Evolutionary conservation across 2,329 filamentous ascomycete genomes (phyloP).

Genomic region (Diaporthe capsici): DNA sequence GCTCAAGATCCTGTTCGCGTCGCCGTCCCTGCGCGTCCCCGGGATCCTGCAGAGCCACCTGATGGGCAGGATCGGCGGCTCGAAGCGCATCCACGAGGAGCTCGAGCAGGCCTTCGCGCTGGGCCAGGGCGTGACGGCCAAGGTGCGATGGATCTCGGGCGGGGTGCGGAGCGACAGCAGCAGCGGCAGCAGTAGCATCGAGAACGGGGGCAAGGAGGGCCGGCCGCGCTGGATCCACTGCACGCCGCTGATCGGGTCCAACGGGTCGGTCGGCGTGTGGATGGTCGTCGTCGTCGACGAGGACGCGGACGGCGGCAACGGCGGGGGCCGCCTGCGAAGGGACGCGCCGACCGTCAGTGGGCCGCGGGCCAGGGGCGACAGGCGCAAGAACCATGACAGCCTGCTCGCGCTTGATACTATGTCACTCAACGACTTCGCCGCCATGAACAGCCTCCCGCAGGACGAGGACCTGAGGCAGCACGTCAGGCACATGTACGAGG

Average conservation of each 20-base stretch:
- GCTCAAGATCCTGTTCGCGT: conserved; percentile 78
- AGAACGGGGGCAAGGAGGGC: conserved; percentile 58
- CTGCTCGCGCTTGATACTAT: conserved; percentile 24
- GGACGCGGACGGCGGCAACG: conserved; percentile 52
- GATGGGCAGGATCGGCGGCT: conserved; percentile 67
- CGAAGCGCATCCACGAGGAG: conserved; percentile 61
- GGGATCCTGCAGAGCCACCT: conserved; percentile 76
- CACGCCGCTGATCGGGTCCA: conserved; percentile 77
- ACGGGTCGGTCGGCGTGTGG: conserved; percentile 81
- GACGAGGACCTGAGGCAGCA: conserved; percentile 36
- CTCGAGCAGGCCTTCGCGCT: conserved; percentile 73
- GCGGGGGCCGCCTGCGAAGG: not conserved
- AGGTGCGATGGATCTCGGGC: conserved; percentile 76
- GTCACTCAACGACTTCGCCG: conserved; percentile 32
- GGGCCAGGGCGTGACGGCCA: conserved; percentile 80
- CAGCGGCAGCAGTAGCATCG: conserved; percentile 20
- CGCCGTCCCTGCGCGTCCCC: conserved; percentile 75
- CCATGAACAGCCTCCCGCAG: conserved; percentile 30
- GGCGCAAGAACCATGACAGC: conserved; percentile 6
- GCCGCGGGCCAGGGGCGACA: conserved; percentile 1
- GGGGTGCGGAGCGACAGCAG: conserved; percentile 45
- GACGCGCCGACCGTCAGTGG: conserved; percentile 8
- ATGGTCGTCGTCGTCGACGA: conserved; percentile 82
- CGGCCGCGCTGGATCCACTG: conserved; percentile 82
- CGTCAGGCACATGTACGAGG: conserved; percentile 31